Evolutionary conservation across 1,139 yeast genomes (phyloP).

Genomic region (Suhomyces atakaporum): DNA sequence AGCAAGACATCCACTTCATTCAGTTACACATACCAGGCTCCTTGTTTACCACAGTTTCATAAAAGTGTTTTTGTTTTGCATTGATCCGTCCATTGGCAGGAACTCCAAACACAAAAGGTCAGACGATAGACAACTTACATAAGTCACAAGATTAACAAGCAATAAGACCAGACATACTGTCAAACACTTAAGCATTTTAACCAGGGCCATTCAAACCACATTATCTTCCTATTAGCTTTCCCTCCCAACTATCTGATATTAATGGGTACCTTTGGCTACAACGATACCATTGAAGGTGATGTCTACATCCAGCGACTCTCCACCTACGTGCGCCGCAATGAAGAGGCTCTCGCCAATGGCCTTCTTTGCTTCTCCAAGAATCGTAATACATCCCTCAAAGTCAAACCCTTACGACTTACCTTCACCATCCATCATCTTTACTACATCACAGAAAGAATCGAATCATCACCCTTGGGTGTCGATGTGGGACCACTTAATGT

Average conservation of each 20-base stretch:
- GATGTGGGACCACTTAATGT: conserved; percentile 67
- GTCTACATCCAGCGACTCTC: conserved; percentile 45
- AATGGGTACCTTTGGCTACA: conserved; percentile 22
- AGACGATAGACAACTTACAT: no score
- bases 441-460: conserved; percentile 59
- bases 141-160: no score
- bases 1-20: no score
- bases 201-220: no score
- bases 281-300: conserved; percentile 45
- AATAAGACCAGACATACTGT: no score
- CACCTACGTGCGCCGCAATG: conserved; percentile 43
- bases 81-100: no score
- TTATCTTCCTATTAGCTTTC: not conserved
- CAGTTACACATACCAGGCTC: no score
- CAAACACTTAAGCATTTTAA: no score
- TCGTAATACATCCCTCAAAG: conserved; percentile 24
- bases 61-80: no score
- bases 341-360: conserved; percentile 50
- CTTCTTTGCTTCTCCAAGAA: conserved; percentile 43
- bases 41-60: no score
- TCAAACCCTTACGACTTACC: conserved; percentile 56
- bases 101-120: no score
- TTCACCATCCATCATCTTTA: conserved; percentile 65
- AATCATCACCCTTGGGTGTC: conserved; percentile 51
- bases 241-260: not conserved